Evolutionary conservation across 495 filamentous ascomycete genomes (phyloP).

Genomic region (Xylaria scruposa): DNA sequence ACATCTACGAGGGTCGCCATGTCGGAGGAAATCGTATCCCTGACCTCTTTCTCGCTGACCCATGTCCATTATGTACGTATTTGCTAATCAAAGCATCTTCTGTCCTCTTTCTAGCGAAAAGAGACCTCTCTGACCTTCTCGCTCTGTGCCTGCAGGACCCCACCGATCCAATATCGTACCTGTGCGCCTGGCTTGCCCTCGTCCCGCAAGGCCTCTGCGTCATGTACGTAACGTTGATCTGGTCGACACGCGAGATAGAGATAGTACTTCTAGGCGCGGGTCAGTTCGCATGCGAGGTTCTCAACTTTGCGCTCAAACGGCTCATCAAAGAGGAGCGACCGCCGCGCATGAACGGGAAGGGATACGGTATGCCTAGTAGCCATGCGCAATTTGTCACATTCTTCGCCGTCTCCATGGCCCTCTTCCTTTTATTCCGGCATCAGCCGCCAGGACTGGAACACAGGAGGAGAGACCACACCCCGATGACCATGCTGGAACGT

Average conservation of each 20-base stretch:
- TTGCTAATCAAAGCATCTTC: neutral
- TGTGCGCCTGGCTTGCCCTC: slow-evolving; percentile 92
- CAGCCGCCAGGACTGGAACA: slow-evolving; percentile 52
- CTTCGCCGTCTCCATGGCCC: slow-evolving; percentile 79
- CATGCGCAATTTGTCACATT: slow-evolving; percentile 94
- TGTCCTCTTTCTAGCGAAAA: neutral
- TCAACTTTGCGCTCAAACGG: slow-evolving; percentile 90
- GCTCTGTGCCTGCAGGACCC: slow-evolving; percentile 70
- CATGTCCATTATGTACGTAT: slow-evolving; percentile 92
- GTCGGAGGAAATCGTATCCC: slow-evolving; percentile 65
- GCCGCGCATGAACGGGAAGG: slow-evolving; percentile 81
- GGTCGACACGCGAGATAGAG: slow-evolving; percentile 89
- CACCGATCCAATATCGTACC: slow-evolving; percentile 79
- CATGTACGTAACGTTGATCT: slow-evolving; percentile 85
- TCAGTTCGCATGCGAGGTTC: slow-evolving; percentile 90
- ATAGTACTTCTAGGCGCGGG: slow-evolving; percentile 89
- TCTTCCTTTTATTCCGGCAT: slow-evolving; percentile 85
- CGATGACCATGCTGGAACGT: slow-evolving; percentile 65
- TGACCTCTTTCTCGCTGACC: slow-evolving; percentile 90
- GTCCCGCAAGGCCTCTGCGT: slow-evolving; percentile 90
- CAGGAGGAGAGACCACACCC: slow-evolving; percentile 47
- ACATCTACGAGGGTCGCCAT: slow-evolving; percentile 45
- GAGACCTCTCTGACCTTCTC: neutral
- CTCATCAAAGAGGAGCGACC: slow-evolving; percentile 92
- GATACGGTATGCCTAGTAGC: slow-evolving; percentile 98